Evolutionary conservation across 306 rosid species (phyloP), one percentile per base, ranked within the genome.

Genomic region (Urtica urens): DNA sequence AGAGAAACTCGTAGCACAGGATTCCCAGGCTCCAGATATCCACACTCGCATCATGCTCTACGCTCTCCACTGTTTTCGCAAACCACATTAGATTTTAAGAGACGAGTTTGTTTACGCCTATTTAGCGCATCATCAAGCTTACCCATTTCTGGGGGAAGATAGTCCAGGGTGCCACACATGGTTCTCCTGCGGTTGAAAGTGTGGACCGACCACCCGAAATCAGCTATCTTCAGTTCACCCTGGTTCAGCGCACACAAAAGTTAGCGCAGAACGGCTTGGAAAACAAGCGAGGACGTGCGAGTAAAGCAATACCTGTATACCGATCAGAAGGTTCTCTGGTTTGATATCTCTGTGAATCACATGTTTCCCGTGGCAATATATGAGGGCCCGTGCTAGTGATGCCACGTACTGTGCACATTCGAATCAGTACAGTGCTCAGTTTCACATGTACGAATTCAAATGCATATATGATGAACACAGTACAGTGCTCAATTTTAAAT

Each of bases 61-160:
- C 87, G 34, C 99, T 92, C 71, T 92, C 99, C 81, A 92, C 99
- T 92, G 79, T 66, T 31, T 62, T 26, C 51, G 19, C 23, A 23
- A 40, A 18, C 33, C 19, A 20, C 19, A 18, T 19, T 1, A 18
- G 1, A 9, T 18, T 13, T 40, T 3, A 5, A 18, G 19, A 6
- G 11, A 10, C 22, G 23, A 40, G 19, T 15, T 13, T 17, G 7
- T 20, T 17, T 17, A 23, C 46, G 16, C 43, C 16, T 4, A 13
- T 39, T n/a, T 39, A n/a, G 18, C 28, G 2, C n/a, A 9, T 21
- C 14, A 46, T 24, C 41, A 23, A 26, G 58, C 78, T 50, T 79
- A 92, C 99, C 99, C 99, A 92, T 92, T 76, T 92, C 99, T 15
- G 99, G 99, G 28, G 99, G 96, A 30, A 92, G 94, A 73, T 92